Conservation (phyloP, 495 filamentous ascomycete genomes). For the Patellaria atrata region DNA sequence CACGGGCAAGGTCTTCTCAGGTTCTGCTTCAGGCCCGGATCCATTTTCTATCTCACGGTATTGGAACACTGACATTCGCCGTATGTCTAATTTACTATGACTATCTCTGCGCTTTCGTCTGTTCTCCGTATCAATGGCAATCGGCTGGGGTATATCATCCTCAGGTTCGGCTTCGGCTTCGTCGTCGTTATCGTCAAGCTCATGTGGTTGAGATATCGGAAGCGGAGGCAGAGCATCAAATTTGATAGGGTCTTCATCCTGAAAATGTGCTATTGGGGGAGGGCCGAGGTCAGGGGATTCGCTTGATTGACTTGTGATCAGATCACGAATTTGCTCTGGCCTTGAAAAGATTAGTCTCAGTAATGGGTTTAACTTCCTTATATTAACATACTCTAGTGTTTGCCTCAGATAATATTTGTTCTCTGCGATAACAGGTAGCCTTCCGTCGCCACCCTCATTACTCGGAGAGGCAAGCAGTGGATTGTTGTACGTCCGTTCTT, state of each 20-base stretch:
- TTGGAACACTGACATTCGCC: constrained; percentile 18
- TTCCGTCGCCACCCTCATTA: constrained; percentile 38
- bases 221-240: constrained; percentile 25
- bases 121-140: constrained; percentile 37
- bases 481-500: constrained; percentile 9
- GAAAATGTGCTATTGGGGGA: constrained; percentile 47
- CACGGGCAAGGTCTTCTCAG: constrained; percentile 7
- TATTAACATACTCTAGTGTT: constrained; percentile 49
- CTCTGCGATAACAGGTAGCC: constrained; percentile 70
- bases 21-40: constrained; percentile 16
- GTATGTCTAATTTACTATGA: constrained; percentile 20
- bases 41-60: background rate
- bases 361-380: constrained; percentile 21
- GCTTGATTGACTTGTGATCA: constrained; percentile 35
- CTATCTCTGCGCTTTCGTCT: constrained; percentile 37
- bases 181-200: constrained; percentile 5
- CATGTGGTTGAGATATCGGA: too few species aligned
- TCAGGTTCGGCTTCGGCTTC: constrained; percentile 13
- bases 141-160: constrained; percentile 14
- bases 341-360: constrained; percentile 29
- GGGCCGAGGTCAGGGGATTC: constrained; percentile 56
- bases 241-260: constrained; percentile 48
- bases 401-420: constrained; percentile 59
- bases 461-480: background rate
- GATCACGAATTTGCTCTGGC: constrained; percentile 29